A percentile compares a stretch with the other conserved stretches of the same genome.
phyloP scores from a whole-genome alignment of 2,329 filamentous ascomycete genomes.

The Phialophora tarda region DNA sequence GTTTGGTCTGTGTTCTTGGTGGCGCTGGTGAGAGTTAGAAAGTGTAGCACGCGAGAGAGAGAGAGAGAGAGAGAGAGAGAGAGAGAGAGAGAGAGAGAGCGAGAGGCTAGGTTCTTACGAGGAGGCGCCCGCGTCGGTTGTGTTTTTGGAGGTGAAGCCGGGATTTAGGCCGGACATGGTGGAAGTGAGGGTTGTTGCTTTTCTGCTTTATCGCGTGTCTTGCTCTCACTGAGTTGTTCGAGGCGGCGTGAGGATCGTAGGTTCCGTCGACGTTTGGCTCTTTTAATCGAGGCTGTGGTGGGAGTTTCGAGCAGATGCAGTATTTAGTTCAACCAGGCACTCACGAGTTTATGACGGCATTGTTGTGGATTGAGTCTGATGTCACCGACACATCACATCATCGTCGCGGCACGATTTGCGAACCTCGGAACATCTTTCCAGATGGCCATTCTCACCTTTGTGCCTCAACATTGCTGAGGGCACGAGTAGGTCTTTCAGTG shows the following conservation, averaged over 20 bases:
- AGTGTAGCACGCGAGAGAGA: neutral
- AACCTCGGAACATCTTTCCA: neutral
- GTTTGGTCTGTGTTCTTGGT: neutral
- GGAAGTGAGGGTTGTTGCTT: neutral
- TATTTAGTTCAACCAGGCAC: neutral
- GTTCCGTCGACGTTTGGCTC: neutral
- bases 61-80: no score
- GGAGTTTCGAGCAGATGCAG: neutral
- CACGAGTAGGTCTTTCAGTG: no score
- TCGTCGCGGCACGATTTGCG: neutral
- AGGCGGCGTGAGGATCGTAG: neutral
- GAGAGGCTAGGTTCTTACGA: neutral
- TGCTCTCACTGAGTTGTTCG: neutral
- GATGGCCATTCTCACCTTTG: neutral
- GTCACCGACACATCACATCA: conserved; percentile 1
- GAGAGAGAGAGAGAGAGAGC: no score
- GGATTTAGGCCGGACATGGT: conserved; percentile 2
- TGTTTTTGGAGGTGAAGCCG: conserved; percentile 3
- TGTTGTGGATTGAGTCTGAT: neutral
- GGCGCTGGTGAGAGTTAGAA: neutral
- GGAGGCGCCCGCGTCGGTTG: neutral
- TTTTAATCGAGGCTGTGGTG: neutral
- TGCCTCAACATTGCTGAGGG: no score
- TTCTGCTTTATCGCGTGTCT: neutral
- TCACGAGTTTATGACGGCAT: neutral